Base-by-base conservation (phyloP, 768 basidiomycete genomes). In the Neoboletus brunneissimus region DNA sequence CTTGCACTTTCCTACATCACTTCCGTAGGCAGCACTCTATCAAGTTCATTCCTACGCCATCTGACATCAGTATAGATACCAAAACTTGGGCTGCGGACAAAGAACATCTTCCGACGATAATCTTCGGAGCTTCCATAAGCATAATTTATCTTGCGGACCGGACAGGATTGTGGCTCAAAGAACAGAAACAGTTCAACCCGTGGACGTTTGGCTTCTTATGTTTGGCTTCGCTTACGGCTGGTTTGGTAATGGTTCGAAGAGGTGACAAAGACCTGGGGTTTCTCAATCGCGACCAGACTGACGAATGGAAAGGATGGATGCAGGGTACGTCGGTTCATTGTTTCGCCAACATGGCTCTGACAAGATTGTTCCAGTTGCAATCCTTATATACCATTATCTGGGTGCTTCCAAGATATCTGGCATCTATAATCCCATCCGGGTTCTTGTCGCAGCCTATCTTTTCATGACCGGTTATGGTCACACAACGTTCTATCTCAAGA, bases 281-380 rank as follows among this genome's bases (percentile, higher is more conserved):
- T 72, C 75, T 97, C 63, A 95, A 93, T 65, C 81, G 94, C 55
- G 91, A 94, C 48, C 92, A 96, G 71, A 96, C 93, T 1, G 92
- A 97, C 62, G 94, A 97, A 73, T 97, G 94, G 94, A 96, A 96
- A 72, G 94, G 94, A 4, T 97, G 94, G 94, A 97, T 97, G 94
- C 94, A 97, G 77, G 79, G 92, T 92, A 65, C 54, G 88, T 71
- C 7, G 20, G 27, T 49, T 43, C 35, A 42, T 31, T 48, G 47
- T 25, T 47, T 6, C 40, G n/a, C 12, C 34, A 48, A 47, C 27
- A 18, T 22, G 29, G 20, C 6, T 38, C 47, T 53, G 37, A 56
- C n/a, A 54, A 45, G 51, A 46, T 57, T 12, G 15, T 45, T 48
- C 13, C 45, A 94, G 92, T 94, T 64, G 84, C 81, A 18, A 92